These are phyloP conservation scores for Smithsoniella earleae DNA, from an alignment of 163 green algal genomes.

Conservation along the genomic window DNA sequence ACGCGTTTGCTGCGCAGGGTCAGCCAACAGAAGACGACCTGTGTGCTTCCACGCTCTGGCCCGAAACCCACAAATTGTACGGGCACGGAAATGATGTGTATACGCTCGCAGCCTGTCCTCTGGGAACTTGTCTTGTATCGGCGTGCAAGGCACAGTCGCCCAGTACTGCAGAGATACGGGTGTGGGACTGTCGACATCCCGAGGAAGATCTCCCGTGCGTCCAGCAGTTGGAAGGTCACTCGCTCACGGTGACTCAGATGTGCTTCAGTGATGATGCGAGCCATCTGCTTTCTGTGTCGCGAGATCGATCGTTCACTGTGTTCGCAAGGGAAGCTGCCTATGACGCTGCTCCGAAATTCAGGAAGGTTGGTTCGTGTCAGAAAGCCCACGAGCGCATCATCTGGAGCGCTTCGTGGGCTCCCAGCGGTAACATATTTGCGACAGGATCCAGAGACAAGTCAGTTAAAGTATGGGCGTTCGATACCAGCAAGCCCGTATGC, in stretches of 20 bases:
- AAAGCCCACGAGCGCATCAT: constrained; percentile 64
- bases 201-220: not conserved
- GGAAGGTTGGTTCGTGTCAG: constrained; percentile 42
- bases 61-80: constrained; percentile 88
- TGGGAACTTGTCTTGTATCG: constrained; percentile 56
- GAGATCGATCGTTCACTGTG: constrained; percentile 67
- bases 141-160: constrained; percentile 58
- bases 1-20: too few relatives aligned
- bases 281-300: constrained; percentile 57
- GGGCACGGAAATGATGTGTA: constrained; percentile 88
- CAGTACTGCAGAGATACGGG: constrained; percentile 62
- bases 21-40: constrained; percentile 90
- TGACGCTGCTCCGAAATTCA: constrained; percentile 28
- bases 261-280: constrained; percentile 62
- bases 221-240: constrained; percentile 54
- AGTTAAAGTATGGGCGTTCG: constrained; percentile 63
- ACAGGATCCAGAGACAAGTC: constrained; percentile 65
- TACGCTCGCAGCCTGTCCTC: constrained; percentile 53
- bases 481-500: not conserved
- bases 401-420: constrained; percentile 64
- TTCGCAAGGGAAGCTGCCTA: not conserved
- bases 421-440: constrained; percentile 51
- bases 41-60: constrained; percentile 84
- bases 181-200: constrained; percentile 62
- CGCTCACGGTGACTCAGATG: constrained; percentile 84